Evolutionary conservation across 140 eudicot species (phyloP), one percentile per base, ranked within the genome.

Genomic region (Oenanthe javanica): DNA sequence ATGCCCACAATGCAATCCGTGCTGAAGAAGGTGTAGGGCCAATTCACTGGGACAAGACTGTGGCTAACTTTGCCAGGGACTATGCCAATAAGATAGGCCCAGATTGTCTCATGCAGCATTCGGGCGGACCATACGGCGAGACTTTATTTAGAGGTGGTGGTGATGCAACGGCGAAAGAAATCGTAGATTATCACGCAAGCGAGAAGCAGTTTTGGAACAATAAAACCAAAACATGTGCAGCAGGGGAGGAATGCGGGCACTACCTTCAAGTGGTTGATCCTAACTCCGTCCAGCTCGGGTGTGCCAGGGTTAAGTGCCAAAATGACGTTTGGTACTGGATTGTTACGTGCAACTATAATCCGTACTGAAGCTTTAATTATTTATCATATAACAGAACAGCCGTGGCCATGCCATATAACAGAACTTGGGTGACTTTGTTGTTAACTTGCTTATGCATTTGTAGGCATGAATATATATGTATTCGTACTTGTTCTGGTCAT

Each of bases 41-140:
- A 0, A 80, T 92, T 57, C 67, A 81, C 25, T 93, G 97, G 97
- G 84, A 87, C 79, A 67, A 31, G 73, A 85, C 84, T 0, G 81
- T 93, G 1, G 96, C 86, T 9, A 73, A 82, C 36, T 93, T 87
- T 80, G 96, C 97, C 5, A 90, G 66, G 31, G 75, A 79, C 19
- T 93, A 87, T n/a, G 96, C 92, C 5, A 82, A 86, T 31, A 69
- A 72, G 23, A 86, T 88, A 78, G 79, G 72, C 12, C 86, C 83
- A 1, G 86, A 85, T 51, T 93, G 97, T 77, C 79, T 72, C 38
- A 25, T 93, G 78, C 64, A 46, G 2, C 96, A 90, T 75, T 93
- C 97, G 0, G 71, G 85, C 8, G 92, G 91, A 1, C 94, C 89
- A 1, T 93, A 86, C 15, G 97, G 97, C 2, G 97, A 93, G 59